Evolutionary conservation across 2,329 filamentous ascomycete species (phyloP), one percentile per base, ranked within the genome.

Genomic region (Colletotrichum eleusines): DNA sequence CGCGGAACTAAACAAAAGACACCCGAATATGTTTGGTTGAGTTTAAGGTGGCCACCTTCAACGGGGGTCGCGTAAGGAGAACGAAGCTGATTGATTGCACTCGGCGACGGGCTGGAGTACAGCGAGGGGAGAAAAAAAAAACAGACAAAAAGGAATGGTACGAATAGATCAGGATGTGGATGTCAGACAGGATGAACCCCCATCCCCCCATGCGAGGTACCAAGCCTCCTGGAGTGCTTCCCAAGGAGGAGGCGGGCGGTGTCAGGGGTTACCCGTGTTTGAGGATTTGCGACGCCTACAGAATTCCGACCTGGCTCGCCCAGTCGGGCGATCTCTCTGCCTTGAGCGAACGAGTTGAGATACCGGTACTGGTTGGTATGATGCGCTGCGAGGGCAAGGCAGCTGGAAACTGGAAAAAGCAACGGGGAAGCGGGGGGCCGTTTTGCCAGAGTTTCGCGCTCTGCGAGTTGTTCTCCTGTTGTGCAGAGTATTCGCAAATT

Each of bases 241-340:
- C 20, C 51, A 38, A n/a, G 33, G 53, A 33, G 38, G 23, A 55
- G 53, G 20, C 53, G 11, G 53, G 20, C 53, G 11, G 44, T 38
- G 46, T n/a, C 58, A 62, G 38, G 68, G 58, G 44, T 46, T 59
- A 26, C 51, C 64, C 50, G 64, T 54, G 68, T 71, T 68, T 70
- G 63, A 67, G 40, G 63, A 62, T 63, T 63, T 54, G 58, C 58
- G 57, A 58, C 63, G 64, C 42, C 23, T 63, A 44, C n/a, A n/a
- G n/a, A n/a, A n/a, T 48, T 35, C 50, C 68, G 63, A 35, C 64
- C 46, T 63, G 64, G 58, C 44, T 48, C 51, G 51, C 35, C 68
- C 50, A 58, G 51, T 51, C 68, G 58, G 64, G 50, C 18, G 53
- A 8, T 23, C 18, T 20, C 6, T 51, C 53, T 62, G 42, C 38